Evolutionary conservation across 306 rosid genomes (phyloP), one percentile per base, ranked within the genome.

Genomic region (Rosa rugosa): DNA sequence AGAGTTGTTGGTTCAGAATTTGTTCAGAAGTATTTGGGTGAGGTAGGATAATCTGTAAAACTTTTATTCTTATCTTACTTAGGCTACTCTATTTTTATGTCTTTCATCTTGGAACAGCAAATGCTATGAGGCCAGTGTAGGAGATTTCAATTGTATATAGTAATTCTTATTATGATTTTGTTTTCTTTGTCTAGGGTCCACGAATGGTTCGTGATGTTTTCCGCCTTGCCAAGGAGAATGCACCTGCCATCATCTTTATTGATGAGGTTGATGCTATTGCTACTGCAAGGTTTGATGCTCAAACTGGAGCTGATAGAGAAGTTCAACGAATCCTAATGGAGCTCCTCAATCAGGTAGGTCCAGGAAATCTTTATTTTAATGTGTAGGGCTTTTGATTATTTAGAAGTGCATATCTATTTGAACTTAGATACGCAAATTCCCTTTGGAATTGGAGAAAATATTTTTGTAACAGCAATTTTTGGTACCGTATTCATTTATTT

Each of bases 231-330:
- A 96, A 96, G 86, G 99, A 96, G 88, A 96, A 96, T 88, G 98
- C 99, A 18, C 99, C 99, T 59, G 99, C 99, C 8, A 96, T 96
- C 80, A 96, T 96, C 84, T 96, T 96, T 83, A 96, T 96, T 53
- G 99, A 96, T 82, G 99, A 96, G 88, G 99, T 96, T 59, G 99
- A 96, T 89, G 99, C 99, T 7, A 96, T 96, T 60, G 99, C 99
- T 62, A 96, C 99, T 41, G 99, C 99, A 36, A 86, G 99, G 70
- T 96, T 96, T 89, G 99, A 96, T 88, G 99, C 99, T 67, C 99
- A 96, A 89, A 96, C 99, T 71, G 99, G 98, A 69, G 99, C 98
- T 71, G 99, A 96, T 51, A 88, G 99, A 90, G 99, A 96, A 93
- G 99, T 96, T 74, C 99, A 96, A 83, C 98, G 99, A 76, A 96